Evolutionary conservation across 345 rosid species (phyloP), one percentile per base, ranked within the genome.

Genomic region (Eucalyptus pauciflora): DNA sequence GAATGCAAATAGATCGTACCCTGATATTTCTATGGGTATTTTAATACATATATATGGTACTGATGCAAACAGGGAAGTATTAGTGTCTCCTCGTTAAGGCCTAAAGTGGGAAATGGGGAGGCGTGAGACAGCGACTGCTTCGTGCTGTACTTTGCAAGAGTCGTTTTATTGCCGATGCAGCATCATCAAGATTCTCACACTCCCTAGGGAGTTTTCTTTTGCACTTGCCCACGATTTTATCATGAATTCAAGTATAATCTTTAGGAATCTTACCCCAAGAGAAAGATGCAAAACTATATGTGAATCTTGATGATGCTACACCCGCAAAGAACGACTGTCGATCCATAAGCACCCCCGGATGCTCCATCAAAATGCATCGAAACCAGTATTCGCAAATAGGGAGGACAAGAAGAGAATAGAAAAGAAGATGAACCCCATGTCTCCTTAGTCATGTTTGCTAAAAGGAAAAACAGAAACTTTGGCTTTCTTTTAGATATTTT

Each of bases 101-200:
- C 48, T 20, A 20, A 20, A 76, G 45, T 76, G 85, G 85, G 85
- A 76, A 76, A 71, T 64, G 76, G 76, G 76, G 41, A 64, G 76
- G 76, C 76, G 76, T n/a, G 41, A 64, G 37, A n/a, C 18, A 64
- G 37, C 76, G 76, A 64, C 20, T 64, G 76, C 18, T 64, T n/a
- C 76, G 76, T 64, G 76, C 33, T 37, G 83, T 76, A 41, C 48
- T 76, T 41, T 43, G 48, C 85, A 71, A 90, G 67, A 33, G 43
- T 81, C 58, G 86, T 85, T 95, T 87, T 91, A 92, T 96, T 96
- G 97, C 96, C 88, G 99, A 96, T 96, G 99, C 99, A 97, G 97
- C 99, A 97, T 97, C 99, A 97, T 97, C 99, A 97, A 95, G 99
- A 97, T 97, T 97, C 99, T 95, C 99, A 97, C 86, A 50, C 90